A percentile compares a stretch with the other conserved stretches of the same genome.
Conservation (phyloP, 2,329 filamentous ascomycete species). For the Pyrenophora graminea region DNA sequence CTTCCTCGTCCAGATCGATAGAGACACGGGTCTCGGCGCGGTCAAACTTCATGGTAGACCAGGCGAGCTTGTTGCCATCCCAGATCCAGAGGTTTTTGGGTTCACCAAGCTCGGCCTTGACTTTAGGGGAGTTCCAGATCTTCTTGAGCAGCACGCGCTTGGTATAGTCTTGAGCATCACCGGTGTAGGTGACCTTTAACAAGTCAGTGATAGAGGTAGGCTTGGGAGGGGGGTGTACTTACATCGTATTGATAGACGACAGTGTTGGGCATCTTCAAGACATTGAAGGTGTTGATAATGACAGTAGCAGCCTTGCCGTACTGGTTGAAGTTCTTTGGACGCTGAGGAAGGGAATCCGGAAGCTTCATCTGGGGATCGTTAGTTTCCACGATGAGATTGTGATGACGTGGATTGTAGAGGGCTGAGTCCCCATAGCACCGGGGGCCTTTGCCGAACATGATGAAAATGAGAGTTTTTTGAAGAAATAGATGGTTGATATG, state of each 20-base stretch:
- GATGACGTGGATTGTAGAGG: constrained; percentile 22
- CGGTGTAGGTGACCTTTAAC: constrained; percentile 64
- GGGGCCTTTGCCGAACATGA: constrained; percentile 8
- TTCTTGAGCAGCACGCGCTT: constrained; percentile 73
- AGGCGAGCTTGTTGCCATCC: constrained; percentile 84
- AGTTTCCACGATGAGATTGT: constrained; percentile 29
- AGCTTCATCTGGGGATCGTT: constrained; percentile 25
- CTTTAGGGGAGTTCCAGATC: constrained; percentile 69
- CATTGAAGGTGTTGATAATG: constrained; percentile 74
- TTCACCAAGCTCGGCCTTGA: constrained; percentile 60
- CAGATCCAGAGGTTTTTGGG: constrained; percentile 65
- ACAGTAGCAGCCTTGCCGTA: constrained; percentile 48
- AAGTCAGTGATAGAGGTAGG: constrained; percentile 11
- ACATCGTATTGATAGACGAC: constrained; percentile 86
- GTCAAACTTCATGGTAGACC: constrained; percentile 53
- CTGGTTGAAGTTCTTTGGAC: constrained; percentile 45
- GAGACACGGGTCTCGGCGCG: constrained; percentile 49
- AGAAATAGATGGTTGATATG: neutral
- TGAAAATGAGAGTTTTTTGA: constrained; percentile 1
- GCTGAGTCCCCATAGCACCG: constrained; percentile 18
- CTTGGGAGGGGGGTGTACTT: constrained; percentile 47
- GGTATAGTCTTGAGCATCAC: constrained; percentile 58
- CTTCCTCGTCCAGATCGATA: constrained; percentile 75
- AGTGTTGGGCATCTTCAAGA: constrained; percentile 62
- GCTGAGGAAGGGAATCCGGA: constrained; percentile 36